Evolutionary conservation across 768 basidiomycete genomes (phyloP).

Genomic region (Gymnopilus junonius): DNA sequence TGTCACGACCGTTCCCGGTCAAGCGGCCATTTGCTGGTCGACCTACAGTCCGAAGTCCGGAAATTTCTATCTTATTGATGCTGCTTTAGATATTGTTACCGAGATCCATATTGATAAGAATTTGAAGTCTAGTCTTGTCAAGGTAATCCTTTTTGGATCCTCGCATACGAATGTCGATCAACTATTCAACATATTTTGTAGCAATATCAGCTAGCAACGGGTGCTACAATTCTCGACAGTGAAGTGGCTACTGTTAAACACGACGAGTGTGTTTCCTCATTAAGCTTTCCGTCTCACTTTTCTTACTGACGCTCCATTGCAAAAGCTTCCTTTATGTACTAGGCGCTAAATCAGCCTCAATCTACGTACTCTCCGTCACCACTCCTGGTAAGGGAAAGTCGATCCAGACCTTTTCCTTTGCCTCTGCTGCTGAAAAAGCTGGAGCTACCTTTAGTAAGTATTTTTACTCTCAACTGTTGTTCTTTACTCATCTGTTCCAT

Average conservation of each 20-base stretch:
- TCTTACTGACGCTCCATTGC: not conserved
- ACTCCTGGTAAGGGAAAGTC: not conserved
- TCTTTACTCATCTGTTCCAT: not conserved
- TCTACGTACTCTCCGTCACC: not conserved
- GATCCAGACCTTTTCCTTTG: not conserved
- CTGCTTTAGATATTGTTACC: conserved; percentile 41
- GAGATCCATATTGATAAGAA: conserved; percentile 51
- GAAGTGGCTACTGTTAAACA: conserved; percentile 40
- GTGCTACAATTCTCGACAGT: conserved; percentile 42
- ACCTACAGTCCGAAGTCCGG: conserved; percentile 43
- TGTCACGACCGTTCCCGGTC: conserved; percentile 35
- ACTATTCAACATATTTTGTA: conserved; percentile 7
- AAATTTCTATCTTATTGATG: conserved; percentile 51
- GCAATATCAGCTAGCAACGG: conserved; percentile 43
- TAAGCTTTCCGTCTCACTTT: too few relatives aligned
- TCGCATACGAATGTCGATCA: too few relatives aligned
- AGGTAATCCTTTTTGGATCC: conserved; percentile 31
- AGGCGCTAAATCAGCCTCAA: not conserved
- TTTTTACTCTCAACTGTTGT: not conserved
- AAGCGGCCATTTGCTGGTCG: conserved; percentile 48
- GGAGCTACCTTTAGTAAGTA: not conserved
- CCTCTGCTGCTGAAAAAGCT: not conserved
- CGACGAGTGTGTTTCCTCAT: conserved; percentile 35
- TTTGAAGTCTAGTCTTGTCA: conserved; percentile 46
- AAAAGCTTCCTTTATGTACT: not conserved